These are phyloP conservation scores for Vaccinium corymbosum DNA, from an alignment of 148 eudicot species.

Conservation along the genomic window DNA sequence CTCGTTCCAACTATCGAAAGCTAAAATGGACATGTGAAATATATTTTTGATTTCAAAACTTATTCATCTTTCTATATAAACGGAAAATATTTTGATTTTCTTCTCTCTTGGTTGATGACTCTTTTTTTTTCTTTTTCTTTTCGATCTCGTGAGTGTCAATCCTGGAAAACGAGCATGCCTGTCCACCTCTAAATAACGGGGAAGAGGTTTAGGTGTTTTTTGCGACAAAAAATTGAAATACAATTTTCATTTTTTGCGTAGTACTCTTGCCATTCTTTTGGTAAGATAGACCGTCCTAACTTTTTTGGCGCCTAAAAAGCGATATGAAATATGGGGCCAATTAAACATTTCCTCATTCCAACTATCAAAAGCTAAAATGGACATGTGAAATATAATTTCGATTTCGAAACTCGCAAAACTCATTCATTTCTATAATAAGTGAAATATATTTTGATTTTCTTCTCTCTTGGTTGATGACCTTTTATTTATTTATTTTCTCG, in stretches of 20 bases:
- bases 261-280: not conserved
- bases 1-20: too few relatives aligned
- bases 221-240: too few relatives aligned
- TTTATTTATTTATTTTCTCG: not conserved
- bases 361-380: too few relatives aligned
- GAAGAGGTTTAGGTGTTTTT: too few relatives aligned
- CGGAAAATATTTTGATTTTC: not conserved
- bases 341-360: not conserved
- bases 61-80: not conserved
- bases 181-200: too few relatives aligned
- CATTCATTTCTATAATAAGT: not conserved
- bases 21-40: too few relatives aligned
- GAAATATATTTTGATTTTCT: not conserved
- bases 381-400: too few relatives aligned
- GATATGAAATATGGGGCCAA: not conserved
- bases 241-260: not conserved
- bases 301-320: not conserved
- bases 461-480: not conserved
- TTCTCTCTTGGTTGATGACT: not conserved
- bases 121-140: too few relatives aligned
- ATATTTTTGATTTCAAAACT: not conserved
- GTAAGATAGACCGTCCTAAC: too few relatives aligned
- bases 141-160: not conserved
- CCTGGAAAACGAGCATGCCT: not conserved
- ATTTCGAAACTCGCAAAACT: not conserved